These are phyloP conservation scores for Volvox carteri DNA, from an alignment of 163 green algal species.

Conservation along the genomic window DNA sequence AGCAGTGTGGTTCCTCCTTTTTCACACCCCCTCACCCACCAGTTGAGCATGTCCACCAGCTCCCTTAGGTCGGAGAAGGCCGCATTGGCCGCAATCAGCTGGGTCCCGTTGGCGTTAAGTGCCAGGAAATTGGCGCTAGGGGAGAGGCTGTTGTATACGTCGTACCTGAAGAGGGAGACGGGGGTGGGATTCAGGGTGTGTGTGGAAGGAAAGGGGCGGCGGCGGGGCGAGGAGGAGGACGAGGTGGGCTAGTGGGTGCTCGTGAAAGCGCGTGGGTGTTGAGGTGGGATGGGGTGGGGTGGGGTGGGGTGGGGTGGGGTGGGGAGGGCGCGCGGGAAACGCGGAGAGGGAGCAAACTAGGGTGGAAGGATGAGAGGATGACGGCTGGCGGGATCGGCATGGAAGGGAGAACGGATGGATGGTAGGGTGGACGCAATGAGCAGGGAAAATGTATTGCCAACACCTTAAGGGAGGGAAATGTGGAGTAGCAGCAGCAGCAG, in stretches of 20 bases:
- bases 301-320: not conserved
- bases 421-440: no score
- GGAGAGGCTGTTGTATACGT: slow-evolving; percentile 83
- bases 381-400: no score
- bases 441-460: no score
- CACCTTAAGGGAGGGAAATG: no score
- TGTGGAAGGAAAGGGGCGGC: no score
- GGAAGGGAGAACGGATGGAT: no score
- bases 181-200: not conserved
- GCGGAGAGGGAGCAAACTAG: not conserved
- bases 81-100: slow-evolving; percentile 47
- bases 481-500: no score
- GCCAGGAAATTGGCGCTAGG: slow-evolving; percentile 79
- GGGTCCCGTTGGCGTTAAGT: slow-evolving; percentile 65
- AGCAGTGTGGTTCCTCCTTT: no score
- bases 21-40: slow-evolving; percentile 34
- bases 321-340: not conserved
- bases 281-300: not conserved
- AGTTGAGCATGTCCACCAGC: slow-evolving; percentile 79
- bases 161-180: slow-evolving; percentile 40
- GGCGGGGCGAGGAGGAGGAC: no score
- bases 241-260: no score
- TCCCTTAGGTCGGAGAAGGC: slow-evolving; percentile 68
- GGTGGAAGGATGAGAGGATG: no score
- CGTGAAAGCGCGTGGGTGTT: not conserved